A percentile compares a stretch with the other conserved stretches of the same genome.
Conservation (phyloP, 306 rosid species). For the Rosa multiflora region DNA sequence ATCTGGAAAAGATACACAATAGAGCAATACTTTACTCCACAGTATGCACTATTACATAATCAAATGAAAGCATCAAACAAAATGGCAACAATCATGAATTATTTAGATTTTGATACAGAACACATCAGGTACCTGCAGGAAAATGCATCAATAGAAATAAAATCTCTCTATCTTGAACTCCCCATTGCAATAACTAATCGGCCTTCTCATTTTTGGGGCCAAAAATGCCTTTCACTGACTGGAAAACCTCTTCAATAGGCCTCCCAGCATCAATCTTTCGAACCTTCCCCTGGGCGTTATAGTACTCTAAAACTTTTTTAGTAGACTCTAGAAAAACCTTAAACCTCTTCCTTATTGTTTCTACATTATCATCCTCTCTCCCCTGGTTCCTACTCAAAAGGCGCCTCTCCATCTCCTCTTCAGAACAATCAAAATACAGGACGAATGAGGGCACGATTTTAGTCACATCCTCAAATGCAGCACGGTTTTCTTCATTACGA, state of each 20-base stretch:
- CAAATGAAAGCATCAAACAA: neutral
- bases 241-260: constrained; percentile 82
- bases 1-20: neutral
- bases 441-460: constrained; percentile 81
- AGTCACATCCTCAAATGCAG: constrained; percentile 91
- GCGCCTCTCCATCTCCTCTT: constrained; percentile 92
- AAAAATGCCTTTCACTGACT: constrained; percentile 74
- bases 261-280: constrained; percentile 79
- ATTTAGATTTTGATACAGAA: neutral
- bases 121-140: neutral
- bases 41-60: neutral
- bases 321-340: constrained; percentile 88
- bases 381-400: constrained; percentile 92
- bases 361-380: constrained; percentile 92
- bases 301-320: constrained; percentile 77
- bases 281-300: constrained; percentile 75
- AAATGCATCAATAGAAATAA: neutral
- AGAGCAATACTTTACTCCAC: neutral
- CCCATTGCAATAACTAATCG: neutral
- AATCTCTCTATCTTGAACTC: neutral
- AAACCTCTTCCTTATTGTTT: constrained; percentile 94
- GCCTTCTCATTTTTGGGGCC: constrained; percentile 78
- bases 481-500: constrained; percentile 98
- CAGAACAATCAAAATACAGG: constrained; percentile 81
- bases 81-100: neutral